Base-by-base conservation (phyloP, 2,329 filamentous ascomycete species). In the Metarhizium brunneum region DNA sequence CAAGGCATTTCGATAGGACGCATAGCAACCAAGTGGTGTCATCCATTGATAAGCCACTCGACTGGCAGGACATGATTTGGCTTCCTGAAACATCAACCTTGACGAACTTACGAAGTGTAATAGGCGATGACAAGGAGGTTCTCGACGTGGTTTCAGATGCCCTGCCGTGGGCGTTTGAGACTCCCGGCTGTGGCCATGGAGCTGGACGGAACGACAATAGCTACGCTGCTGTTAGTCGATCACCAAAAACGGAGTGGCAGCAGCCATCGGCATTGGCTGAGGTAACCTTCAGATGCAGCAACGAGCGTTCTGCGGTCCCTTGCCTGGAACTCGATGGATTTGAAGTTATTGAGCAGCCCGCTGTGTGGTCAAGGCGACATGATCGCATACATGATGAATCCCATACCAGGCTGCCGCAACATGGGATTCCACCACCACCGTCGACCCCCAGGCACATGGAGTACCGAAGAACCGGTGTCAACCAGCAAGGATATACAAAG, bases 1-100 rank as follows among this genome's bases (percentile, higher is more conserved):
- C 81, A 58, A 80, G 77, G 55, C 79, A 85, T 60, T 83, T 84
- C 56, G 78, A 83, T 43, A 63, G 64, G 50, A 66, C 65, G 20
- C 77, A 79, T 59, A 54, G 71, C 20, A 64, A 70, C 5, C 20
- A 51, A 29, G 64, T 64, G 59, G 56, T 49, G 47, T 48, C 58
- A 59, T 47, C 63, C 54, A 50, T 60, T 56, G 48, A 56, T 5
- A 57, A 61, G 7, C 57, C 63, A 14, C 56, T 71, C 40, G 71
- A 79, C 59, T 81, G 78, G 77, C 66, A 69, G 6, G 70, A 77
- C 43, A 80, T 80, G 77, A 65, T 81, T 7, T 60, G 70, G 52
- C 59, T 76, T 8, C 71, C 74, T 1, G 67, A 72, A 30, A 49
- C 68, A n/a, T 57, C 64, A 16, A 54, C 63, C 7, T 53, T 76